Base-by-base conservation (phyloP, 371 early-diverging fungal species). In the Mucor saturninus region DNA sequence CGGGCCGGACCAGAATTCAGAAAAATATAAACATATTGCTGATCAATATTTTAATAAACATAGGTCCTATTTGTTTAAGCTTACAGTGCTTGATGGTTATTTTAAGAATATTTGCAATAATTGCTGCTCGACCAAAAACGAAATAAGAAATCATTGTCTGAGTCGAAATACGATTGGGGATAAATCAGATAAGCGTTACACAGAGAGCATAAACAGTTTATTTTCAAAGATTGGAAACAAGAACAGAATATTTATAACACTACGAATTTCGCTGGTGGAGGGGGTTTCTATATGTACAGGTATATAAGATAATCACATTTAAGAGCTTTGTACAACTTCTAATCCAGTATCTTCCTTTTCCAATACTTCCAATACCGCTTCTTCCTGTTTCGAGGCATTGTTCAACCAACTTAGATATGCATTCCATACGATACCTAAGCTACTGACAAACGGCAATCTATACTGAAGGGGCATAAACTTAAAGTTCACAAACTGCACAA, bases 371-470 rank as follows among this genome's bases (percentile, higher is more conserved):
- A 68, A 56, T 21, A 64, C 65, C 28, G 7, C 10, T 50, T 77
- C 74, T 51, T 78, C 69, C 46, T 77, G 63, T n/a, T 75, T 73
- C 15, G 79, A 65, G 7, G 77, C 80, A 57, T 81, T 83, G 55
- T 89, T 90, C 5, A 88, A 64, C 83, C 85, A 86, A 28, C 90
- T 90, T 38, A 93, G 77, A 73, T 91, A 92, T 5, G 87, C 78
- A 60, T 91, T 92, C 93, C 93, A 93, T 26, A 90, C 72, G n/a
- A 93, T 84, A 43, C 93, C 89, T 15, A 91, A 74, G 4, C 83
- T 76, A 56, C 90, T 89, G 45, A 88, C 88, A 69, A 93, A 91
- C 2, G 93, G 93, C 9, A 93, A 69, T 26, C 93, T 81, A 54
- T 85, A 90, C 26, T 80, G 76, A 31, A 91, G 62, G 0, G 94